Evolutionary conservation across 2,329 filamentous ascomycete species (phyloP), one percentile per base, ranked within the genome.

Genomic region (Neofusicoccum sp.): DNA sequence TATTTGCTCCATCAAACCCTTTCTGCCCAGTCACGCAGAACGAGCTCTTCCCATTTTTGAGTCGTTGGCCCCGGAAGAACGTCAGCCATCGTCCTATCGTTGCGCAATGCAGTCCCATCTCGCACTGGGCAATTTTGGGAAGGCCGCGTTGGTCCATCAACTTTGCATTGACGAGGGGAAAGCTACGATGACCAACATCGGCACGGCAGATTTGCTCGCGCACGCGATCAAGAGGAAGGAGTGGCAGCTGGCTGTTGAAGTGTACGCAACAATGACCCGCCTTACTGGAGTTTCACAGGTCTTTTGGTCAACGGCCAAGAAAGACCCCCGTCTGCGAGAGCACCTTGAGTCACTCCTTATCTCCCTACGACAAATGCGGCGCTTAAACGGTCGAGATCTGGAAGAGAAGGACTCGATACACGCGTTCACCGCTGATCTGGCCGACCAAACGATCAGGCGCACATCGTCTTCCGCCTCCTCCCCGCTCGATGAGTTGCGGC

Each of bases 51-150:
- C 74, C n/a, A 64, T 86, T 7, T 86, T 86, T 67, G 69, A 79
- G 34, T 63, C 66, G 3, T 76, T 84, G 31, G 69, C 75, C 3
- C 29, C 64, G 1, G 61, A 74, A 7, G 61, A 75, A 41, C 79
- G 81, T 31, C 76, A 73, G 2, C 67, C 73, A 6, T 71, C 74
- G 4, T 78, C 82, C 59, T 86, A 84, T 68, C 69, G 76, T 58
- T 70, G 75, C 44, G 76, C 79, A 31, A 76, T 82, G 28, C 73
- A 74, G 47, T 78, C 83, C 28, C 77, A 81, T 64, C 66, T 84
- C 31, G 70, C 67, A n/a, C 71, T 80, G 14, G 70, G 75, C 22
- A 72, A 78, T 64, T 64, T 77, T 12, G 74, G 75, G 2, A 67
- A 69, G 3, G 75, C 80, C 9, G 71, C 77, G 9, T 62, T 68